Evolutionary conservation across 257 asterid genomes (phyloP).

Genomic region (Solanum neorickii): DNA sequence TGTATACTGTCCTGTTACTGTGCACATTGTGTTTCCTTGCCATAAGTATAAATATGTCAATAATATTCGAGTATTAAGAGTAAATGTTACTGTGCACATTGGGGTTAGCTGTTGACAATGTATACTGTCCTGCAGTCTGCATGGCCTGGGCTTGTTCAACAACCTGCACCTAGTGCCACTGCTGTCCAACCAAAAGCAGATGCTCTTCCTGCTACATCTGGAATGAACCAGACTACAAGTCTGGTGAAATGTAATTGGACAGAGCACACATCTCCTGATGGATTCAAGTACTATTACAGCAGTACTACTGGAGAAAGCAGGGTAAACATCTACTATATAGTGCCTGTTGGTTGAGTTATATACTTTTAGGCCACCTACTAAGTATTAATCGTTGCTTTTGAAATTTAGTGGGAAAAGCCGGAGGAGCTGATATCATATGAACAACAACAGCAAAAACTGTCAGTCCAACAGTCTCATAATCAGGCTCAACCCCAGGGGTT

Average conservation of each 20-base stretch:
- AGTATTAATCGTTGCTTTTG: background rate
- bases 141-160: slow-evolving; percentile 51
- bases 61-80: background rate
- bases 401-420: slow-evolving; percentile 88
- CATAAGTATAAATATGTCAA: background rate
- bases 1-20: background rate
- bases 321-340: slow-evolving; percentile 29
- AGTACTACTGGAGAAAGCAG: slow-evolving; percentile 87
- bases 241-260: slow-evolving; percentile 59
- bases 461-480: slow-evolving; percentile 36
- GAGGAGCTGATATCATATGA: slow-evolving; percentile 55
- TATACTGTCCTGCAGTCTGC: slow-evolving; percentile 31
- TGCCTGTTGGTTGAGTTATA: background rate
- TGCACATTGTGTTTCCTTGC: background rate
- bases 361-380: background rate
- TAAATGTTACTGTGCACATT: background rate
- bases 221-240: slow-evolving; percentile 15
- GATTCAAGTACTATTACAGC: slow-evolving; percentile 84
- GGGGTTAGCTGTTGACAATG: background rate
- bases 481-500: slow-evolving; percentile 43
- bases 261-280: slow-evolving; percentile 90
- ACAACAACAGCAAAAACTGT: slow-evolving; percentile 44
- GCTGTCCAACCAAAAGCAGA: slow-evolving; percentile 31
- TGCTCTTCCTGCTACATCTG: slow-evolving; percentile 22
- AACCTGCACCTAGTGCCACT: slow-evolving; percentile 22